Evolutionary conservation across 805 yeast genomes (phyloP).

Genomic region (Metschnikowia rubicola): DNA sequence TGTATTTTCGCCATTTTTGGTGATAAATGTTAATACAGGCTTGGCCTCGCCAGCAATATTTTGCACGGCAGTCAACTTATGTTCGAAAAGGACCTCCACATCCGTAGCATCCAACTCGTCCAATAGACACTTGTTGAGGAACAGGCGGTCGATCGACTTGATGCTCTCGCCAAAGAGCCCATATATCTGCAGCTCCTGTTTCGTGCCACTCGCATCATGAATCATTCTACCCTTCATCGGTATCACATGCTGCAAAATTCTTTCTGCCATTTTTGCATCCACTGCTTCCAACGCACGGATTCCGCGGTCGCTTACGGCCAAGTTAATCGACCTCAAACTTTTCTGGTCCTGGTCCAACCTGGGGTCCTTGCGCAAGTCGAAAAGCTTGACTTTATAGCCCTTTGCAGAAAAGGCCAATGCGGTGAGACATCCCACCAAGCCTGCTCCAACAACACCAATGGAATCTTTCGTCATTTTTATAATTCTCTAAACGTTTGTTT

Average conservation of each 20-base stretch:
- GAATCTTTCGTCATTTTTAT: constrained; percentile 7
- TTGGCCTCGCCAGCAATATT: constrained; percentile 11
- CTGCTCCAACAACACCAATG: constrained; percentile 77
- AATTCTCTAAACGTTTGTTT: too few species aligned
- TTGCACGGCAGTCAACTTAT: constrained; percentile 49
- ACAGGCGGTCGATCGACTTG: constrained; percentile 77
- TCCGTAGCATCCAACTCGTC: constrained; percentile 52
- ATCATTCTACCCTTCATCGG: constrained; percentile 93
- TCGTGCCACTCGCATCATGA: constrained; percentile 59
- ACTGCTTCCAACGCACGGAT: constrained; percentile 64
- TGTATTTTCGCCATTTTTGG: constrained; percentile 17
- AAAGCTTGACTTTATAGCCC: constrained; percentile 70
- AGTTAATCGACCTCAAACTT: constrained; percentile 67
- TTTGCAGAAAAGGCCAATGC: constrained; percentile 74
- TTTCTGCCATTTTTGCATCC: constrained; percentile 53
- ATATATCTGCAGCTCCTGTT: constrained; percentile 65
- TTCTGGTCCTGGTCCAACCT: constrained; percentile 34
- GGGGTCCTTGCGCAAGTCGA: constrained; percentile 72
- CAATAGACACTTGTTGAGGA: constrained; percentile 61
- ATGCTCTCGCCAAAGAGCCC: constrained; percentile 81
- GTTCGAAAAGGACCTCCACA: constrained; percentile 50
- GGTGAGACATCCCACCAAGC: constrained; percentile 81
- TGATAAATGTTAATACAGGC: constrained; percentile 25
- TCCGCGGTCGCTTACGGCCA: constrained; percentile 87
- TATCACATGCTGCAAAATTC: constrained; percentile 57